Base-by-base conservation (phyloP, 2,329 filamentous ascomycete species). In the Penicillium sp. region DNA sequence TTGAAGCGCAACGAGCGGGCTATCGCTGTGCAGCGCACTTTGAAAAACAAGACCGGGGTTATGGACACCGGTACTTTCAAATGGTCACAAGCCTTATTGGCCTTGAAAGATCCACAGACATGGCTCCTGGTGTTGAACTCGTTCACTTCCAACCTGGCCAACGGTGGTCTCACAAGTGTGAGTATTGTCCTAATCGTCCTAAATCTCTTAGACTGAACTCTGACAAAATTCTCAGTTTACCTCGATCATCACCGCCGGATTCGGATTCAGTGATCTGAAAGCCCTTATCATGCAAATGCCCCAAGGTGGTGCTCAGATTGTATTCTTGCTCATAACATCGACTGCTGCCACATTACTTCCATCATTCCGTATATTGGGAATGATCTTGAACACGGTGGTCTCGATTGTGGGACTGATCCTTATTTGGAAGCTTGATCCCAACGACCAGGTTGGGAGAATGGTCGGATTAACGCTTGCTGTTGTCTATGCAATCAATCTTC, bases 401-500 rank as follows among this genome's bases (percentile, higher is more conserved):
- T 54, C 66, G 29, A 41, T 68, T 31, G 55, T 65, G 4, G 69
- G 69, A 1, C 50, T 61, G 27, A 36, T 69, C 3, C 57, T 72
- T 6, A 60, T 72, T 16, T 69, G 63, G 38, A 57, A 60, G 27
- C 50, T 66, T 0, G 50, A 63, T 2, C 39, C 55, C 0, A 36
- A 58, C 16, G 57, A 62, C 18, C 57, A 62, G 47, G 62, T 57
- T 6, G 62, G 56, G 2, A 57, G 64, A 16, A 62, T 70, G 54
- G 59, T 65, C 2, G 68, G 68, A 0, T 48, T 70, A 32, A 66
- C 61, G 41, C 47, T 71, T 3, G 63, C 54, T 13, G 51, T 58
- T 8, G 67, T 66, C 16, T 71, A 65, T 42, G 66, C 63, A 3
- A 60, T 63, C 14, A 68, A 68, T 14, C 56, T 70, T n/a, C 67